Base-by-base conservation (phyloP, 139 green algal species). In the Coccomyxa sp. region DNA sequence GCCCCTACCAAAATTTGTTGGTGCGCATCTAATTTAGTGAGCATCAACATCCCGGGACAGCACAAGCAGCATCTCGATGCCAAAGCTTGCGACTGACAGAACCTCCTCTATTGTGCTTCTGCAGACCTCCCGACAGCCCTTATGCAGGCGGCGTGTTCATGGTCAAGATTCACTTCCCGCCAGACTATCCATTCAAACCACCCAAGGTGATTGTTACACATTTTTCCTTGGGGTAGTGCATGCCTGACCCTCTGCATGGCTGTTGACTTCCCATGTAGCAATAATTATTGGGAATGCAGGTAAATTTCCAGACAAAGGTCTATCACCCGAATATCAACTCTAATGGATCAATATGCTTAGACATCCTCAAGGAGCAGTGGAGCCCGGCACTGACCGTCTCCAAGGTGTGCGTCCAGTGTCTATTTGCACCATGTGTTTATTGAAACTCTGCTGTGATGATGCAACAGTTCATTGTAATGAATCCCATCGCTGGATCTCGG, bases 331-430 rank as follows among this genome's bases (percentile, higher is more conserved):
- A 99, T 89, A 93, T 99, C 58, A 98, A 98, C 90, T 95, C 88
- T 88, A 96, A 98, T 88, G 97, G 97, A 23, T 92, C 86, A 83
- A 99, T 99, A 81, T 99, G 96, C 89, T 89, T 99, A 28, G 97
- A 99, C 83, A 98, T 99, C 58, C 88, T 99, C n/a, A 99, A 99
- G 87, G 97, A 99, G 83, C 94, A 98, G 86, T 99, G 97, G 97
- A 97, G 90, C 81, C 97, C 97, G 14, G 97, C 97, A 12, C 90
- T 99, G 4, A 99, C 97, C 67, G 96, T 99, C 68, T 97, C 93
- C n/a, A 99, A 98, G 91, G 95, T 94, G 58, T 18, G 67, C 4
- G 0, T 51, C 38, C 38, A 51, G 38, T 51, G 38, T 51, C 38
- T 51, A 51, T 7, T 51, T 51, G 7, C 38, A 51, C 38, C 38